Percentiles rank a stretch among this genome's conserved stretches.
Conservation (phyloP, 208 protist genomes). For the Acanthamoeba triangularis region DNA sequence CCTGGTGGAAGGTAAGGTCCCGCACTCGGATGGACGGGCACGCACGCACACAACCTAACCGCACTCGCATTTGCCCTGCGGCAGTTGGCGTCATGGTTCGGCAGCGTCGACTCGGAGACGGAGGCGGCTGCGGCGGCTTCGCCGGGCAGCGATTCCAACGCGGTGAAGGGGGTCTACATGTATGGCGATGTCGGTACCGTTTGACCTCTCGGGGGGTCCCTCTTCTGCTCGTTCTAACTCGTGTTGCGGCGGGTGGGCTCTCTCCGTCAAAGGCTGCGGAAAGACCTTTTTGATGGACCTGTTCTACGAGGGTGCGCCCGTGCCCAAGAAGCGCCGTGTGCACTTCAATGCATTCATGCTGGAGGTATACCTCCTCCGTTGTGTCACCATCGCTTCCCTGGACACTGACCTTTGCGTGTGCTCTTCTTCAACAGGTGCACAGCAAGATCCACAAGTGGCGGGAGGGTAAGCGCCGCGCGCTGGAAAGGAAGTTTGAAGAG, state of each 20-base stretch:
- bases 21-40: neutral
- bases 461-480: neutral
- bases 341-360: slow-evolving; percentile 98
- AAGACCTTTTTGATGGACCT: slow-evolving; percentile 98
- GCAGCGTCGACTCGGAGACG: neutral
- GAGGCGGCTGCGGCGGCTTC: neutral
- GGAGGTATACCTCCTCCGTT: slow-evolving; percentile 90
- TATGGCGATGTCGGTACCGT: slow-evolving; percentile 93
- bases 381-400: neutral
- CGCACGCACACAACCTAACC: neutral
- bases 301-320: slow-evolving; percentile 93
- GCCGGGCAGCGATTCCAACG: neutral
- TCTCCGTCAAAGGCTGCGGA: slow-evolving; percentile 92
- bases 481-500: slow-evolving; percentile 30
- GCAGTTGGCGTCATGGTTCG: slow-evolving; percentile 40
- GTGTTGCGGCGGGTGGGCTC: neutral
- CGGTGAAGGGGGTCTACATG: slow-evolving; percentile 95
- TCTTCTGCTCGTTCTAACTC: neutral
- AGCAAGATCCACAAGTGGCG: slow-evolving; percentile 76
- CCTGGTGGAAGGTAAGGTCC: slow-evolving; percentile 42
- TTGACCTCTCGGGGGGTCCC: neutral
- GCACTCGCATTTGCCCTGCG: neutral
- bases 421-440: slow-evolving; percentile 50
- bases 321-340: slow-evolving; percentile 92
- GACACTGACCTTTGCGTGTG: neutral